Evolutionary conservation across 2,329 filamentous ascomycete species (phyloP).

Genomic region (Neopestalotiopsis clavispora): DNA sequence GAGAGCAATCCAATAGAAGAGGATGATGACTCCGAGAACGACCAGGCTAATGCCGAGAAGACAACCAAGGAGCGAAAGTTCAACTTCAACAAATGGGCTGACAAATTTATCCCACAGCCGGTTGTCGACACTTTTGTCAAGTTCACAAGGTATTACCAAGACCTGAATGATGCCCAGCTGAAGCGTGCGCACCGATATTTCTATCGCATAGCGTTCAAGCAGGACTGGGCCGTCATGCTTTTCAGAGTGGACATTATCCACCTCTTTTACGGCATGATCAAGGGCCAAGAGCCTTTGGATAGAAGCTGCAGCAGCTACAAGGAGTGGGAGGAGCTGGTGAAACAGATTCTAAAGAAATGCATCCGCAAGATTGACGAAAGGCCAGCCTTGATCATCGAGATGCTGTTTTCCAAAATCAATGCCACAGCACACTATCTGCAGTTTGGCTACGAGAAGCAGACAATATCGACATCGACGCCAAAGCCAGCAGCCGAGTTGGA

Average conservation of each 20-base stretch:
- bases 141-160: slow-evolving; percentile 79
- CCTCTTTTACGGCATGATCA: slow-evolving; percentile 89
- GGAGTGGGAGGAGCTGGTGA: slow-evolving; percentile 90
- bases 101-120: slow-evolving; percentile 80
- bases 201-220: slow-evolving; percentile 92
- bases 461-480: slow-evolving; percentile 62
- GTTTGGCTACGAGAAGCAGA: slow-evolving; percentile 85
- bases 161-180: slow-evolving; percentile 78
- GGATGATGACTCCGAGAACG: slow-evolving; percentile 73
- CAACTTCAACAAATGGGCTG: slow-evolving; percentile 84
- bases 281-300: slow-evolving; percentile 80
- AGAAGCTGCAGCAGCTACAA: slow-evolving; percentile 69
- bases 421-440: slow-evolving; percentile 86
- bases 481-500: slow-evolving; percentile 81
- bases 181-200: slow-evolving; percentile 95
- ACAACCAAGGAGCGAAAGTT: slow-evolving; percentile 87
- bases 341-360: slow-evolving; percentile 81
- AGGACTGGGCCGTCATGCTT: slow-evolving; percentile 85
- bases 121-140: slow-evolving; percentile 88
- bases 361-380: slow-evolving; percentile 85
- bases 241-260: slow-evolving; percentile 91
- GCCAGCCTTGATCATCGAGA: slow-evolving; percentile 84
- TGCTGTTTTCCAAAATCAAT: slow-evolving; percentile 92
- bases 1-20: slow-evolving; percentile 59
- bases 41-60: slow-evolving; percentile 72